These are phyloP conservation scores for Aspergillus fischeri DNA, from an alignment of 2,329 filamentous ascomycete species.

Conservation along the genomic window DNA sequence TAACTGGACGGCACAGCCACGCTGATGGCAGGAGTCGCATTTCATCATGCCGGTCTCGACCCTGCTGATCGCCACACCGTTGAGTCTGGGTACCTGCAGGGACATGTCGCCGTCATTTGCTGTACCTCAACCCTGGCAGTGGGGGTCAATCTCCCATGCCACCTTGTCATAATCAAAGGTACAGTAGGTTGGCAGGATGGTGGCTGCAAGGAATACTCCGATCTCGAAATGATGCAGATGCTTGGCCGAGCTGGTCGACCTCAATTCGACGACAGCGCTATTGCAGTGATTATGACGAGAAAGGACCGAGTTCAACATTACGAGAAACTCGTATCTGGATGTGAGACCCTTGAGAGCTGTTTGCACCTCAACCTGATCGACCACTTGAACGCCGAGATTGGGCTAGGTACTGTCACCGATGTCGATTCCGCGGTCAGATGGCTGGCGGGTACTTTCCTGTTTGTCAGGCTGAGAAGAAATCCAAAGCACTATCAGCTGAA, in stretches of 20 bases:
- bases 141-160: constrained; percentile 77
- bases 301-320: constrained; percentile 62
- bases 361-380: constrained; percentile 76
- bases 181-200: constrained; percentile 63
- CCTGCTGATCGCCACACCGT: constrained; percentile 60
- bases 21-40: constrained; percentile 62
- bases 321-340: constrained; percentile 67
- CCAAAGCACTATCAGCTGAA: constrained; percentile 66
- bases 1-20: constrained; percentile 33
- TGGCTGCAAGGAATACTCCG: constrained; percentile 66
- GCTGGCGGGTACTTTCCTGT: constrained; percentile 74
- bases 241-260: constrained; percentile 77
- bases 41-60: constrained; percentile 76
- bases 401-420: constrained; percentile 66
- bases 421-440: constrained; percentile 64
- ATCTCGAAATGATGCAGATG: constrained; percentile 89
- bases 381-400: constrained; percentile 79
- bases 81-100: constrained; percentile 64
- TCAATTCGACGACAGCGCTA: constrained; percentile 73
- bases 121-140: constrained; percentile 83
- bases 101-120: constrained; percentile 75
- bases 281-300: constrained; percentile 75
- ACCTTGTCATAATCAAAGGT: constrained; percentile 78
- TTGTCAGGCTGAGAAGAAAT: constrained; percentile 68
- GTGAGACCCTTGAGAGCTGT: constrained; percentile 70